Percentiles rank a stretch among this genome's conserved stretches.
Conservation (phyloP, 2,329 filamentous ascomycete genomes). For the Phyllosticta citrichinensis region DNA sequence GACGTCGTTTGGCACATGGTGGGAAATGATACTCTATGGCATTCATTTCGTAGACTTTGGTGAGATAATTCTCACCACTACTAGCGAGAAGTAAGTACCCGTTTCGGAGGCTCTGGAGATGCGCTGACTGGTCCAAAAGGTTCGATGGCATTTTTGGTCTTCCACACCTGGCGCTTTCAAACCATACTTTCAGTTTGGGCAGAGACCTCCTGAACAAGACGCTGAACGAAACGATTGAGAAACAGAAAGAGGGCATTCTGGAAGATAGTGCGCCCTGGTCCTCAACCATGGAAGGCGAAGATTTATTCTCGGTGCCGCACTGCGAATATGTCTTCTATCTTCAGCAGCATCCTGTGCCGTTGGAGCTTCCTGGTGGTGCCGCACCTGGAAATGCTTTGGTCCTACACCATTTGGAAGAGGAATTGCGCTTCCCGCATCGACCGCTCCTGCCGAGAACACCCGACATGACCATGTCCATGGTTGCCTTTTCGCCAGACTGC, state of each 20-base stretch:
- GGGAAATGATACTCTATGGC: slow-evolving; percentile 72
- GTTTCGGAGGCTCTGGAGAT: neutral
- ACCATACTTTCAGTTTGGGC: slow-evolving; percentile 38
- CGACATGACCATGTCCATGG: slow-evolving; percentile 47
- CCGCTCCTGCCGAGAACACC: slow-evolving; percentile 43
- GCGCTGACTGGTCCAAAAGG: slow-evolving; percentile 14
- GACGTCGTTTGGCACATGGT: slow-evolving; percentile 58
- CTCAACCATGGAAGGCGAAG: slow-evolving; percentile 49
- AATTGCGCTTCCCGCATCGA: slow-evolving; percentile 50
- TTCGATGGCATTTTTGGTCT: slow-evolving; percentile 81
- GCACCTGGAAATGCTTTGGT: slow-evolving; percentile 14
- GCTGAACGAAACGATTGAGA: slow-evolving; percentile 55
- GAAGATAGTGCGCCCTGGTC: slow-evolving; percentile 59
- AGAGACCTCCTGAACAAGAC: slow-evolving; percentile 60
- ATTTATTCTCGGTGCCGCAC: slow-evolving; percentile 55
- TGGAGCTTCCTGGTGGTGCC: slow-evolving; percentile 7
- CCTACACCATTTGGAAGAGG: slow-evolving; percentile 46
- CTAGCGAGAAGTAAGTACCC: slow-evolving; percentile 65
- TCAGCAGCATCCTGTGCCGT: slow-evolving; percentile 53
- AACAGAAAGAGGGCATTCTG: slow-evolving; percentile 51
- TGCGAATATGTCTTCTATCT: slow-evolving; percentile 87
- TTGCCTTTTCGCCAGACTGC: slow-evolving; percentile 56
- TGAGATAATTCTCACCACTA: slow-evolving; percentile 71
- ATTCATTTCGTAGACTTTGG: slow-evolving; percentile 80
- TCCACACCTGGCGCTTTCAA: slow-evolving; percentile 65